Conservation (phyloP, 495 filamentous ascomycete genomes). For the Darksidea phi region DNA sequence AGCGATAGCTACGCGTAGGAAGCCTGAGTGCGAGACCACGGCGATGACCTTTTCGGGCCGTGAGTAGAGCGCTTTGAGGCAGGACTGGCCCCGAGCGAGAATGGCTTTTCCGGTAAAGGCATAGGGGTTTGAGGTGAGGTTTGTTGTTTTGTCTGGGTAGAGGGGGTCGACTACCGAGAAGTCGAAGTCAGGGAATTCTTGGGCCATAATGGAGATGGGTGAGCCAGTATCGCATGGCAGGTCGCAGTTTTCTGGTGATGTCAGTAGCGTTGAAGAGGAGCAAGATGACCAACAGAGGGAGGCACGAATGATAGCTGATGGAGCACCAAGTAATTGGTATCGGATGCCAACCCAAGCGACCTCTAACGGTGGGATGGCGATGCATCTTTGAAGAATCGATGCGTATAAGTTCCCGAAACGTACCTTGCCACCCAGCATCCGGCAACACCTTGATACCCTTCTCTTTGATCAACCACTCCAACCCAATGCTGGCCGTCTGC, state of each 20-base stretch:
- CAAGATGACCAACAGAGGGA: no score
- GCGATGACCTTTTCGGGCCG: slow-evolving; percentile 61
- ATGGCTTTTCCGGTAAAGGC: slow-evolving; percentile 50
- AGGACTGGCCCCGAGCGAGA: slow-evolving; percentile 49
- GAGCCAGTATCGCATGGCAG: slow-evolving; percentile 60
- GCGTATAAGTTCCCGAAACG: slow-evolving; percentile 15
- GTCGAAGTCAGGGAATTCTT: slow-evolving; percentile 55
- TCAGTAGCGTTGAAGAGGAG: slow-evolving; percentile 4
- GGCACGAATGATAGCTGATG: no score
- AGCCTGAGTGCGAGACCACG: slow-evolving; percentile 61
- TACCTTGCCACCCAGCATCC: slow-evolving; percentile 54
- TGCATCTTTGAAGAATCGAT: no score
- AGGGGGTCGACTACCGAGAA: slow-evolving; percentile 53
- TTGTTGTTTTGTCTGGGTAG: slow-evolving; percentile 57
- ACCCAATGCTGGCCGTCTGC: slow-evolving; percentile 53
- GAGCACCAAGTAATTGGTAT: no score
- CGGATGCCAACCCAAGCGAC: no score
- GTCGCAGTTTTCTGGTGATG: slow-evolving; percentile 54
- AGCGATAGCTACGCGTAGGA: slow-evolving; percentile 51
- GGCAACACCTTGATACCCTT: slow-evolving; percentile 53
- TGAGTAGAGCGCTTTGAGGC: slow-evolving; percentile 49
- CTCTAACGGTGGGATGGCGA: no score
- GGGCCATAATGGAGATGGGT: slow-evolving; percentile 42
- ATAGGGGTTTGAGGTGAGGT: slow-evolving; percentile 43
- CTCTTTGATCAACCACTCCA: slow-evolving; percentile 53